Evolutionary conservation across 2,329 filamentous ascomycete genomes (phyloP), one percentile per base, ranked within the genome.

Genomic region (Exophiala oligosperma): DNA sequence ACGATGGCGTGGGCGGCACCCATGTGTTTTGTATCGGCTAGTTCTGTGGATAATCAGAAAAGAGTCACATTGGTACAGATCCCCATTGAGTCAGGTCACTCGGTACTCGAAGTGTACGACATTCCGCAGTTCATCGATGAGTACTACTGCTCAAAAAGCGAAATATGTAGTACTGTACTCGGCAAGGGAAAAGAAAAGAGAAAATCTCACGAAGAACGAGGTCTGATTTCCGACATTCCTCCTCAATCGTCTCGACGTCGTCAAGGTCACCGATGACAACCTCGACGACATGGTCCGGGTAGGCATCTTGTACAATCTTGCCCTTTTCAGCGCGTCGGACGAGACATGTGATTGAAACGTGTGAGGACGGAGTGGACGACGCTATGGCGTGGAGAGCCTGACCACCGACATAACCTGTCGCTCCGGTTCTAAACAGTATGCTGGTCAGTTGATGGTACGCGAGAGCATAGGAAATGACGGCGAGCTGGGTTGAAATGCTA

Each of bases 391-490:
- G 69, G 6, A 83, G 72, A 14, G 76, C 71, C 49, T 82, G 76
- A 9, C 81, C 81, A 38, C 80, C 81, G 37, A 83, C 75, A 63
- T 80, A 84, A 59, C 81, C 81, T 52, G 78, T 71, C 14, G 73
- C 78, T 38, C 78, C 78, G 6, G 40, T 43, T n/a, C 40, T 43
- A 23, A 17, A 17, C 17, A 17, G 40, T 9, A 9, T 35, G 17
- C 8, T 35, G 32, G 9, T 35, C 32, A 35, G 11, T 35, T 9
- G 32, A 9, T 11, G 32, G 28, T 29, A 5, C 28, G 35, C 35
- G 35, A 41, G 38, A 41, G 12, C 12, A 41, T 41, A 17, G 17
- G 17, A 17, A 17, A 17, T 17, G 17, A 17, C 17, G 17, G 17
- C 17, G 17, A 17, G 17, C 17, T 17, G 17, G 17, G 17, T 17